These are phyloP conservation scores for Talaromyces thailandensis DNA, from an alignment of 495 filamentous ascomycete genomes.

Conservation along the genomic window DNA sequence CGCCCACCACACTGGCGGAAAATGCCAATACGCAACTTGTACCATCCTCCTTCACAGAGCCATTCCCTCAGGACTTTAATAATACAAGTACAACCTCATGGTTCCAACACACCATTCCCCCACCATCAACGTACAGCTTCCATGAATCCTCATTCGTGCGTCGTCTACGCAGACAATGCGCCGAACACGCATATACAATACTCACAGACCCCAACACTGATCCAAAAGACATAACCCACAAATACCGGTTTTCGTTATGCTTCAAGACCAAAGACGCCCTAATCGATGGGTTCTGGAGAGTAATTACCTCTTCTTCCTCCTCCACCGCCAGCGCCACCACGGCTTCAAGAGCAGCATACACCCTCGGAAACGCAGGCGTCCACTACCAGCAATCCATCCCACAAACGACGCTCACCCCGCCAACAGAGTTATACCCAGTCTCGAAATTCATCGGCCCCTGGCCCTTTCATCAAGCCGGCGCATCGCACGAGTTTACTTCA, in stretches of 20 bases:
- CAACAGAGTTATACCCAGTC: constrained; percentile 14
- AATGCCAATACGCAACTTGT: background rate
- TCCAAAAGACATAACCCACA: constrained; percentile 36
- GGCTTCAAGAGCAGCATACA: constrained; percentile 32
- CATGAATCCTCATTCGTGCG: constrained; percentile 59
- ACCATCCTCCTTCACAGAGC: background rate
- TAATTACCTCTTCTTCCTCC: constrained; percentile 11
- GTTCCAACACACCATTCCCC: background rate
- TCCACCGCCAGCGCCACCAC: background rate
- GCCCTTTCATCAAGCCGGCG: constrained; percentile 5
- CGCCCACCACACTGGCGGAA: background rate
- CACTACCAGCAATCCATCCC: constrained; percentile 31
- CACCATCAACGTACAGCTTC: constrained; percentile 16
- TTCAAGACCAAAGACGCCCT: constrained; percentile 42
- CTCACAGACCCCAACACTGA: constrained; percentile 44
- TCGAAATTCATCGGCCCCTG: constrained; percentile 11
- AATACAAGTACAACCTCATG: background rate
- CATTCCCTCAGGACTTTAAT: background rate
- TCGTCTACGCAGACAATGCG: constrained; percentile 52
- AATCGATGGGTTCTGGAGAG: constrained; percentile 23
- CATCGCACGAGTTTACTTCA: background rate
- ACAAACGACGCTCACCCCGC: background rate
- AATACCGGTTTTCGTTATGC: constrained; percentile 60
- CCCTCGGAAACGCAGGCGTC: constrained; percentile 57
- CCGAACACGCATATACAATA: constrained; percentile 53